phyloP scores from a whole-genome alignment of 768 basidiomycete genomes.

The Tulasnella sp. region DNA sequence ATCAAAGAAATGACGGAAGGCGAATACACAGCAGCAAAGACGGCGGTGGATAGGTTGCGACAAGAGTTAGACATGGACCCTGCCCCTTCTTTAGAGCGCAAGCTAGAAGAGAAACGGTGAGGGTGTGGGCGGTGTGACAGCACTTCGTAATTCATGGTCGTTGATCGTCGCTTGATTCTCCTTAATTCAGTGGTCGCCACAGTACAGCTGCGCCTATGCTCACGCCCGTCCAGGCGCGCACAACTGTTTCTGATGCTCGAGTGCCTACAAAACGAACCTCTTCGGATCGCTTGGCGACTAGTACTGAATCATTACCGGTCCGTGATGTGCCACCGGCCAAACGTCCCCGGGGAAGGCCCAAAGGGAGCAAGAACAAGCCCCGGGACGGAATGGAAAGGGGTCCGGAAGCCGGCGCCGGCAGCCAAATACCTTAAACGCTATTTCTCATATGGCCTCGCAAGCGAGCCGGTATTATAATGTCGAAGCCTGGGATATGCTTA shows the following conservation, averaged over 20 bases:
- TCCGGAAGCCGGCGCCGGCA: not conserved
- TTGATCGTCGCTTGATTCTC: conserved; percentile 8
- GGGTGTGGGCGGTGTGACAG: too few relatives aligned
- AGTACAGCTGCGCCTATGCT: conserved; percentile 3
- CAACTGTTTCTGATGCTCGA: conserved; percentile 10
- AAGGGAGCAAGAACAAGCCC: conserved; percentile 52
- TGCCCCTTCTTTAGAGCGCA: conserved; percentile 58
- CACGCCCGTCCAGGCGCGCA: not conserved
- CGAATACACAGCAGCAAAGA: conserved; percentile 64
- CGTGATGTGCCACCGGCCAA: conserved; percentile 34
- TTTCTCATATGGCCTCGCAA: too few relatives aligned
- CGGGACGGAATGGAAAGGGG: conserved; percentile 46
- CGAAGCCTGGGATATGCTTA: not conserved
- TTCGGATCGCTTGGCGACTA: conserved; percentile 9
- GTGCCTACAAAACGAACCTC: conserved; percentile 12
- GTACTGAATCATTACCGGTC: conserved; percentile 27
- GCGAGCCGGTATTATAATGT: not conserved
- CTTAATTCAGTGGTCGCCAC: not conserved
- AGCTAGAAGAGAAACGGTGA: conserved; percentile 62
- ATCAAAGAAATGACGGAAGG: conserved; percentile 60
- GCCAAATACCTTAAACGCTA: too few relatives aligned
- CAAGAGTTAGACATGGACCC: conserved; percentile 67
- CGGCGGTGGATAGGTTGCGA: conserved; percentile 65
- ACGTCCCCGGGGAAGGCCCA: conserved; percentile 54
- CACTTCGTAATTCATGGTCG: conserved; percentile 38